Conservation (phyloP, 805 yeast genomes). For the Kuraishia piskuri region DNA sequence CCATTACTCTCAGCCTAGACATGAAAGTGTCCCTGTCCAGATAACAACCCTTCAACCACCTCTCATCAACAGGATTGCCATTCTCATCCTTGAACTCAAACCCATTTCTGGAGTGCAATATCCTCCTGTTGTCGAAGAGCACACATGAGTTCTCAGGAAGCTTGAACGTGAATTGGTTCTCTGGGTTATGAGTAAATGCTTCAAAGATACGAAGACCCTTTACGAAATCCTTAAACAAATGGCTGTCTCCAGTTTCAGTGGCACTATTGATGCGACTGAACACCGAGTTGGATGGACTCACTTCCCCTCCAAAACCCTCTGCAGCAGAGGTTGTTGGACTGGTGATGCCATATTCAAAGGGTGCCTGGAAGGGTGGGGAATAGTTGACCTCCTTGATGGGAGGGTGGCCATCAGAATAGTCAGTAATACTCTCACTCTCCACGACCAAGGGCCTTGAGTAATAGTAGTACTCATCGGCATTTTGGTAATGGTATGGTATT, state of each 20-base stretch:
- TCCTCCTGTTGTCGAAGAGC: constrained; percentile 62
- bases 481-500: constrained; percentile 58
- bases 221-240: constrained; percentile 42
- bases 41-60: constrained; percentile 76
- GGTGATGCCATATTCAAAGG: constrained; percentile 52
- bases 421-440: constrained; percentile 33
- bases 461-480: constrained; percentile 52
- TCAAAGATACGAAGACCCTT: constrained; percentile 59
- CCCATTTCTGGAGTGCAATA: constrained; percentile 51
- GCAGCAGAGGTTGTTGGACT: constrained; percentile 13
- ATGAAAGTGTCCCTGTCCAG: constrained; percentile 62
- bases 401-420: constrained; percentile 13
- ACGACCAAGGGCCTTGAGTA: constrained; percentile 56
- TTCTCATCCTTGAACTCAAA: constrained; percentile 28
- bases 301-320: not conserved
- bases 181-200: constrained; percentile 38
- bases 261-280: constrained; percentile 13
- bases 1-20: constrained; percentile 42
- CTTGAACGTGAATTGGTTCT: constrained; percentile 46
- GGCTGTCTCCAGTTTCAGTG: constrained; percentile 29
- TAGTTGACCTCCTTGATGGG: constrained; percentile 54
- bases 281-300: not conserved
- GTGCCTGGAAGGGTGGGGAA: constrained; percentile 82
- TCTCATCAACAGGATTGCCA: constrained; percentile 32
- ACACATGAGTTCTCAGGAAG: constrained; percentile 54